These are phyloP conservation scores for Trichopus zeylanicus DNA, from an alignment of 116 monocot genomes.

Conservation along the genomic window DNA sequence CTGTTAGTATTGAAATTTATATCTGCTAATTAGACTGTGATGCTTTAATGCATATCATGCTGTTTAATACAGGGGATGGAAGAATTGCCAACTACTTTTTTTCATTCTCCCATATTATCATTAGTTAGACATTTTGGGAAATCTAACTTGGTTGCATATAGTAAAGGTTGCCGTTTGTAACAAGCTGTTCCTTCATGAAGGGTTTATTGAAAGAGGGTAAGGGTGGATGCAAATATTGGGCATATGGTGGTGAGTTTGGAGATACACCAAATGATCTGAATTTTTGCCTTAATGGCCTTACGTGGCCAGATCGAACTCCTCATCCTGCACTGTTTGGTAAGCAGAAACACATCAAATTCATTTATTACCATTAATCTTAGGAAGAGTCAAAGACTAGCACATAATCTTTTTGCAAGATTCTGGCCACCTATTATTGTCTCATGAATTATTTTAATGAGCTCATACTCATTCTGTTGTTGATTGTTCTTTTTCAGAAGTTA, in stretches of 20 bases:
- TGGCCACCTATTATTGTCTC: not conserved
- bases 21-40: no score
- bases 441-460: not conserved
- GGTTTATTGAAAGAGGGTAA: conserved; percentile 70
- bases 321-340: conserved; percentile 93
- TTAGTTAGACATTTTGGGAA: not conserved
- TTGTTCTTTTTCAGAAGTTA: conserved; percentile 76
- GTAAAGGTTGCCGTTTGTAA: not conserved
- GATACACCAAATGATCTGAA: conserved; percentile 91
- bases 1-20: no score
- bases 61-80: no score
- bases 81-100: no score
- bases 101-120: no score
- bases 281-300: conserved; percentile 92
- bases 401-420: not conserved
- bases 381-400: not conserved
- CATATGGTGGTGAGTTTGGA: conserved; percentile 98
- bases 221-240: conserved; percentile 88
- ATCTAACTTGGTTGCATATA: not conserved
- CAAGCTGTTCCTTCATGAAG: conserved; percentile 23
- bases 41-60: no score
- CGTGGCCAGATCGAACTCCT: conserved; percentile 93
- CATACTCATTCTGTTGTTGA: conserved; percentile 1
- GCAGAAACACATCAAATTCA: not conserved
- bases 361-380: not conserved